Evolutionary conservation across 129 eudicot genomes (phyloP).

Genomic region (Pulicaria dysenterica): DNA sequence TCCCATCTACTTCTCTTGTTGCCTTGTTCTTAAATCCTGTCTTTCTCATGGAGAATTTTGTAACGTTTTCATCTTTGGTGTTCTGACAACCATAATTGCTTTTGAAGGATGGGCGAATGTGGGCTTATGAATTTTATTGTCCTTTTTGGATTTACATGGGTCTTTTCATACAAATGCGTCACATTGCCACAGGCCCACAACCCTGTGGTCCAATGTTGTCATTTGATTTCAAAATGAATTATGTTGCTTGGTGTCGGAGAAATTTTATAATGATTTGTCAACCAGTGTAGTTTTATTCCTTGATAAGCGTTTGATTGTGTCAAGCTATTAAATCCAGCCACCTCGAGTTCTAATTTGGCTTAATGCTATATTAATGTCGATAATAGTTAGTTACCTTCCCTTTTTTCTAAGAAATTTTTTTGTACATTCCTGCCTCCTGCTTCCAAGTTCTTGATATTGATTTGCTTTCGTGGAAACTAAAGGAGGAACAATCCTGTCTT

Average conservation of each 20-base stretch:
- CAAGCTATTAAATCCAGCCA: not conserved
- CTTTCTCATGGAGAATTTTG: conserved; percentile 10
- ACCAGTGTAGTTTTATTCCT: not conserved
- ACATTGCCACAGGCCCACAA: conserved; percentile 1
- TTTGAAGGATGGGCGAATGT: conserved; percentile 12
- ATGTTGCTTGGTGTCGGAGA: not conserved
- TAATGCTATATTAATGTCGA: not conserved
- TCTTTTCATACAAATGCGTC: not conserved
- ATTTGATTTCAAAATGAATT: not conserved
- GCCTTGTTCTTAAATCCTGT: conserved; percentile 3
- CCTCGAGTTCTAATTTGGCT: conserved; percentile 9
- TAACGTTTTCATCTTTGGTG: not conserved
- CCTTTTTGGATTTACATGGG: not conserved
- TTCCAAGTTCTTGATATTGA: conserved; percentile 16
- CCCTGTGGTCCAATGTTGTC: not conserved
- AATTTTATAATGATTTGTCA: not conserved
- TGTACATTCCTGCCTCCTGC: not conserved
- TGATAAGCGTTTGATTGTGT: not conserved
- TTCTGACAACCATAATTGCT: not conserved
- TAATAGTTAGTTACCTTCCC: not conserved
- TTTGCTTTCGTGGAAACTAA: not conserved
- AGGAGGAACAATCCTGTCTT: not conserved
- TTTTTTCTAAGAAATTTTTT: not conserved
- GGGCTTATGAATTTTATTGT: not conserved
- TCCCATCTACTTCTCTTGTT: conserved; percentile 3